Conservation (phyloP, 2,329 filamentous ascomycete genomes). For the Celoporthe dispersa region DNA sequence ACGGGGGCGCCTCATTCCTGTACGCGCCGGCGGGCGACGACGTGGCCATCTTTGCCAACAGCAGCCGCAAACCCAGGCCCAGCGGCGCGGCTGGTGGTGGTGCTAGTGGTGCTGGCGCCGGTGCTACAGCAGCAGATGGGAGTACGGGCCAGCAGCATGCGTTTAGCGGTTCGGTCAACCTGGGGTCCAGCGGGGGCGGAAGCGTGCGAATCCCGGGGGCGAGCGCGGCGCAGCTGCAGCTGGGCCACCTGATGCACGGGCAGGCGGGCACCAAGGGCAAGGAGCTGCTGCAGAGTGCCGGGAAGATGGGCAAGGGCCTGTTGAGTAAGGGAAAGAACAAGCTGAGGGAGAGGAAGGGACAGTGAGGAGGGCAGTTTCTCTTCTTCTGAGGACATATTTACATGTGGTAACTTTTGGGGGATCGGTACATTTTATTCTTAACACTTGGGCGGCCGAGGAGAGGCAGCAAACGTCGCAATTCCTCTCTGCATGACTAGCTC, state of each 20-base stretch:
- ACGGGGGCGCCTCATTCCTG: slow-evolving; percentile 40
- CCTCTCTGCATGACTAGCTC: too few relatives aligned
- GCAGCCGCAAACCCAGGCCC: slow-evolving; percentile 6
- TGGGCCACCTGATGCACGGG: slow-evolving; percentile 52
- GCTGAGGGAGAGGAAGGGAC: slow-evolving; percentile 58
- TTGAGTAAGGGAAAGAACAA: slow-evolving; percentile 90
- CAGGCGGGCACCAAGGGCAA: slow-evolving; percentile 84
- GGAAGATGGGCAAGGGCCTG: slow-evolving; percentile 87
- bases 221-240: slow-evolving; percentile 43
- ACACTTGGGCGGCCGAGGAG: not conserved
- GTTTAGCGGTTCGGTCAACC: not conserved
- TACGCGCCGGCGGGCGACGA: slow-evolving; percentile 28
- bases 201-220: slow-evolving; percentile 41
- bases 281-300: slow-evolving; percentile 83
- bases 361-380: not conserved
- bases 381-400: not conserved
- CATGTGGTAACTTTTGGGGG: not conserved
- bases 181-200: slow-evolving; percentile 12
- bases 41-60: slow-evolving; percentile 21
- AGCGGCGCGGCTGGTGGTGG: not conserved
- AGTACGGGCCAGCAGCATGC: not conserved
- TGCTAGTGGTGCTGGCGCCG: slow-evolving; percentile 3
- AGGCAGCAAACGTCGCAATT: too few relatives aligned
- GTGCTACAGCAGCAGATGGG: not conserved
- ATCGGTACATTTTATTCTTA: too few relatives aligned